phyloP scores from a whole-genome alignment of 495 filamentous ascomycete genomes.

The Penicillium egyptiacum region DNA sequence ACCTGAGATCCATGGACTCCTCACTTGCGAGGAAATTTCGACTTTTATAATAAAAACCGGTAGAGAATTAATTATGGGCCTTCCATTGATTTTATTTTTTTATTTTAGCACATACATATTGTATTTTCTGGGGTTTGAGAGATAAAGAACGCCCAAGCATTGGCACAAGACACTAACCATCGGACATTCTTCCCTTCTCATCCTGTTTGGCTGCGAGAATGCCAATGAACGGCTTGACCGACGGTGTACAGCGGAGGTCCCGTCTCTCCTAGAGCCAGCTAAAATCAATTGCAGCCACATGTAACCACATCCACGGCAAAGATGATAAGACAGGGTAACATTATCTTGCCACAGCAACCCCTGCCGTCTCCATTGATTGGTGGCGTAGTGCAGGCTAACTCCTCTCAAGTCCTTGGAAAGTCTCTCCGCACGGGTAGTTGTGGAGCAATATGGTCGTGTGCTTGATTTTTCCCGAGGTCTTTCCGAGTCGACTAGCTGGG shows the following conservation, averaged over 20 bases:
- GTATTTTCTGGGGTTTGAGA: constrained; percentile 1
- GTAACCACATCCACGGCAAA: constrained; percentile 19
- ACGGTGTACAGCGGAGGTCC: constrained; percentile 18
- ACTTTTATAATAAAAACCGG: background rate
- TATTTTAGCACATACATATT: background rate
- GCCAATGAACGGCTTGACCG: constrained; percentile 14
- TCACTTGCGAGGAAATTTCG: background rate
- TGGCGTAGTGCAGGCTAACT: constrained; percentile 6
- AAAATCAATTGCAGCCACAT: constrained; percentile 11
- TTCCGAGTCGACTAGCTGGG: background rate
- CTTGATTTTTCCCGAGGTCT: background rate
- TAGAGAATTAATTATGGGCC: background rate
- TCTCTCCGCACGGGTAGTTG: constrained; percentile 1
- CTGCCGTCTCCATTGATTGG: constrained; percentile 4
- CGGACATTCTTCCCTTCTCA: background rate
- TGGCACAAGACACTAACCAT: background rate
- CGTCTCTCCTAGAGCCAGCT: constrained; percentile 10
- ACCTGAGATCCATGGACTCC: background rate
- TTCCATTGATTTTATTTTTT: background rate
- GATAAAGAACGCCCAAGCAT: constrained; percentile 4
- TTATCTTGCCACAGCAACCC: constrained; percentile 19
- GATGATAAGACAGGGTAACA: constrained; percentile 12
- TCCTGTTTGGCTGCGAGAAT: constrained; percentile 5
- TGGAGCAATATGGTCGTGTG: background rate
- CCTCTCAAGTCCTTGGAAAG: background rate